Conservation (phyloP, 805 yeast species). For the Nakazawaea siamensis region DNA sequence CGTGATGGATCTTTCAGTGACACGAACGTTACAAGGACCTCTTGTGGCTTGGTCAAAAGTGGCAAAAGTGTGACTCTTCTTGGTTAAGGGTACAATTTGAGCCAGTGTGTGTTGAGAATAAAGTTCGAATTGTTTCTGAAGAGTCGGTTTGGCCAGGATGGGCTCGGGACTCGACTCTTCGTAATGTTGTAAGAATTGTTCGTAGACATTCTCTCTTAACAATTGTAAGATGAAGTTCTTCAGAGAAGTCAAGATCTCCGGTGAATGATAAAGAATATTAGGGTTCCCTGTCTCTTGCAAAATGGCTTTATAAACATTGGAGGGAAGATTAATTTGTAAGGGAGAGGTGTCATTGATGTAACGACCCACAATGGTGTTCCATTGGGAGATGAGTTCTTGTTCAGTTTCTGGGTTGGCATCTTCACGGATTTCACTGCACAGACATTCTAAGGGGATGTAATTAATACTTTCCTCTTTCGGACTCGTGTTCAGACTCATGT, state of each 20-base stretch:
- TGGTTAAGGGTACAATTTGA: background rate
- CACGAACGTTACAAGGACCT: conserved; percentile 7
- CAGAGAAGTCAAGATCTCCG: conserved; percentile 20
- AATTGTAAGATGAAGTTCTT: conserved; percentile 23
- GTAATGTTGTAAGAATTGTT: conserved; percentile 15
- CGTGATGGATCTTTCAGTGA: background rate
- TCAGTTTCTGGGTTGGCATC: conserved; percentile 2
- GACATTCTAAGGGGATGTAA: background rate
- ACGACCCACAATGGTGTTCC: conserved; percentile 23
- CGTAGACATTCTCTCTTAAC: conserved; percentile 24
- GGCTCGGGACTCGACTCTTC: background rate
- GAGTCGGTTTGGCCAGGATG: background rate
- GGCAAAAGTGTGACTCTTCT: background rate
- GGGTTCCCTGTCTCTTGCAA: conserved; percentile 17
- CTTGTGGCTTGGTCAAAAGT: background rate
- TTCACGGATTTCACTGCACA: conserved; percentile 2
- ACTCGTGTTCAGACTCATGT: background rate
- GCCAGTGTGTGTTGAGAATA: background rate
- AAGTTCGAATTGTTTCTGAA: background rate
- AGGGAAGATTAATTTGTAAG: conserved; percentile 40
- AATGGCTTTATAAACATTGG: conserved; percentile 24
- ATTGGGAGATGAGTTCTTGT: conserved; percentile 4
- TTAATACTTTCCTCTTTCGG: background rate
- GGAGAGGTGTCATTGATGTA: conserved; percentile 35
- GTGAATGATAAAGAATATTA: conserved; percentile 24